These are phyloP conservation scores for Syzygium oleosum DNA, from an alignment of 345 rosid species.

Conservation along the genomic window DNA sequence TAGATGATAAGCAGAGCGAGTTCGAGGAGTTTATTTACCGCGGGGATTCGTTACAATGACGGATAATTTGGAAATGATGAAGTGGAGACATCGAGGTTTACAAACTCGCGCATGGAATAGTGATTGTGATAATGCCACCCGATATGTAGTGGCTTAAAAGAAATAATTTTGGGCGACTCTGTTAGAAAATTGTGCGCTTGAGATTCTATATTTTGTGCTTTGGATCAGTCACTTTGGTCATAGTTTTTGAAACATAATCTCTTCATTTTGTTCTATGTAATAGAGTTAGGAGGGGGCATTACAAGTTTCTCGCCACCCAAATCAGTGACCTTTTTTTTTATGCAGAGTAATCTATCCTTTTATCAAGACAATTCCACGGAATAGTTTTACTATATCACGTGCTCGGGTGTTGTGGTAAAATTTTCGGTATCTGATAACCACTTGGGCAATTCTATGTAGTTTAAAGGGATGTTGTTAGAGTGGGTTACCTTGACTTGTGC, in stretches of 20 bases:
- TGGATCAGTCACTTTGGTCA: background rate
- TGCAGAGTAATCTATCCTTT: background rate
- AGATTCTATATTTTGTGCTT: background rate
- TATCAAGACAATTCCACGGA: background rate
- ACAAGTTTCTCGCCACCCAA: background rate
- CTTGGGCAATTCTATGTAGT: background rate
- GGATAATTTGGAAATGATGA: background rate
- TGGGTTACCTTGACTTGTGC: background rate
- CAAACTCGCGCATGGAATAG: background rate
- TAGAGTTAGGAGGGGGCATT: background rate
- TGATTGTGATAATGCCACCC: background rate
- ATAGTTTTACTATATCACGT: background rate
- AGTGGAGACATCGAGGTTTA: background rate
- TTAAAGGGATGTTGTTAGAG: background rate
- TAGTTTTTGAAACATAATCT: background rate
- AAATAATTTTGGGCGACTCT: background rate
- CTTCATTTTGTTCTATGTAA: background rate
- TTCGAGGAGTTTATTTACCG: background rate
- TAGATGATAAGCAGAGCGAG: background rate
- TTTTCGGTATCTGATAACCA: background rate
- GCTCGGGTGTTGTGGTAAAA: accelerated
- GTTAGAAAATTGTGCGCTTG: background rate
- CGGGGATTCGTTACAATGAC: background rate
- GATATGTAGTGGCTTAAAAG: background rate
- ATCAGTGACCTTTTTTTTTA: background rate